Evolutionary conservation across 768 basidiomycete genomes (phyloP), one percentile per base, ranked within the genome.

Genomic region (Agrocybe chaxingu): DNA sequence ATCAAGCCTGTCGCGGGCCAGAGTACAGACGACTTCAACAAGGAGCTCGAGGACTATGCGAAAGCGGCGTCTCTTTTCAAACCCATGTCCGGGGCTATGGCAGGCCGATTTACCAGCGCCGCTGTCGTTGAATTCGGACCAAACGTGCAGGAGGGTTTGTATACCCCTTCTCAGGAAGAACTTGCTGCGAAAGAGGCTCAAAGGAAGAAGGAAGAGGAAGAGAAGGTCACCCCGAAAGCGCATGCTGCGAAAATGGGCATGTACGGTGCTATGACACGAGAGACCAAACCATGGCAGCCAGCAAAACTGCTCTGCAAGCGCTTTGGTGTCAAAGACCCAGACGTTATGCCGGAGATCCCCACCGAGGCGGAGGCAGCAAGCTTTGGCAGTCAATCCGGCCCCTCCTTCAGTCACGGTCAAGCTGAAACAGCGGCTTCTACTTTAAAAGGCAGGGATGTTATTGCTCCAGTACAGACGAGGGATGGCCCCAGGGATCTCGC

Each of bases 71-170:
- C 78, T 19, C 80, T 98, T 29, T 98, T 98, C 73, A 92, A 92
- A 59, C 97, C 97, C 0, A 82, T 95, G 57, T 81, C 84, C 0
- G 91, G 88, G 2, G 91, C 92, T 11, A 98, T 98, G 91, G 92
- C 93, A 0, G 87, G 84, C 16, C 80, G 96, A n/a, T 98, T 98
- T 67, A 92, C 89, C 4, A 87, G 82, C 50, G 90, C 91, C 0
- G 79, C 80, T 0, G 75, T 85, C 10, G 68, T 90, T n/a, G 90
- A 92, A 24, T 63, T 68, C 4, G 86, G 79, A 0, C 80, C 85
- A 4, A 76, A 80, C 48, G 64, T 81, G 9, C 61, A 80, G 30
- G 87, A 85, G 62, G 91, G 91, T 1, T 62, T 92, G 43, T 80
- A 89, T 57, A 79, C 75, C 35, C 86, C 87, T 0, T 66, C 71